Base-by-base conservation (phyloP, 441 rosid genomes). In the Brassica balearica region DNA sequence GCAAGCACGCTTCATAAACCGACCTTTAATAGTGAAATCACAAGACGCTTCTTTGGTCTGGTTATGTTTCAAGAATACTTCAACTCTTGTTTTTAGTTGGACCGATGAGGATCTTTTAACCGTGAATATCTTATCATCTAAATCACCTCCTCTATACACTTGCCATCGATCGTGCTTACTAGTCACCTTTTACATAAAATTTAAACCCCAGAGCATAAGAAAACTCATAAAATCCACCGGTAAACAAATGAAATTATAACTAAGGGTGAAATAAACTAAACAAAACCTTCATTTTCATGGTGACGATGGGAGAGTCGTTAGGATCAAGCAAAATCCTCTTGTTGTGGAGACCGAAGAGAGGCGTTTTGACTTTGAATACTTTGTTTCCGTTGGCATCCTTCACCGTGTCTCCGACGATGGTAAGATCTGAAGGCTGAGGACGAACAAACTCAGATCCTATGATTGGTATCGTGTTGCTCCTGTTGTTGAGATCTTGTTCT, bases 151-250 rank as follows among this genome's bases (percentile, higher is more conserved):
- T 71, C 80, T 80, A 71, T 75, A 80, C 67, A 80, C 83, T 80
- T 75, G 80, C 83, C 83, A 80, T 71, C 83, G 79, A 60, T 80
- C 83, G 59, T 80, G 83, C 72, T 80, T 80, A 67, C 83, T 80
- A 38, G 80, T 71, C 74, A 80, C 80, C 83, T 80, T 70, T 58
- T 12, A 38, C 14, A 59, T 5, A 56, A 53, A 53, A 32, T 67
- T 73, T 60, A 68, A 67, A 73, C 25, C 61, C 67, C 36, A 69
- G 62, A 7, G 10, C 58, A 68, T 25, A 68, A 73, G 19, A 32
- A 73, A 73, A 22, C 7, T 51, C 19, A 46, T 4, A 62, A 6
- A 34, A 61, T 27, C 27, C 9, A 69, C 29, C 8, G 19, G 2
- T 12, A 0, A 32, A 25, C 74, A 46, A 70, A 17, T 29, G 8